phyloP scores from a whole-genome alignment of 2,329 filamentous ascomycete species.

The Geosmithia flava region DNA sequence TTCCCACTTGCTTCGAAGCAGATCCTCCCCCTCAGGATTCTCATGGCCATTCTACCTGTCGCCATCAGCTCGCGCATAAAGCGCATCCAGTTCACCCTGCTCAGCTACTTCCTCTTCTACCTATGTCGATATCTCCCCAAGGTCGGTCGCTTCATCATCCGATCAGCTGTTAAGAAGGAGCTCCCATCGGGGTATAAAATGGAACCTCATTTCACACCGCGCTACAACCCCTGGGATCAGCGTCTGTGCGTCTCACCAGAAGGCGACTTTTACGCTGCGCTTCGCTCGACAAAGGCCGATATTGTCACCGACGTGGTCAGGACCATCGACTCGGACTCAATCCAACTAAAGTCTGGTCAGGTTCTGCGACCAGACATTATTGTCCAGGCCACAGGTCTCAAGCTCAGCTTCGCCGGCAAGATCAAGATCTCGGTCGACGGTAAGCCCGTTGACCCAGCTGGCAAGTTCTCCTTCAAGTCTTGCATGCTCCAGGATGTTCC shows the following conservation, averaged over 20 bases:
- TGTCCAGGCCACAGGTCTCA: slow-evolving; percentile 55
- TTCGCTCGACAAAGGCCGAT: slow-evolving; percentile 25
- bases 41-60: slow-evolving; percentile 31
- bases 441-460: slow-evolving; percentile 27
- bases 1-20: slow-evolving; percentile 33
- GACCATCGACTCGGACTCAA: slow-evolving; percentile 32
- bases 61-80: slow-evolving; percentile 32
- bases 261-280: slow-evolving; percentile 40
- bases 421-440: slow-evolving; percentile 42
- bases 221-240: slow-evolving; percentile 60
- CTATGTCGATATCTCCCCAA: slow-evolving; percentile 30
- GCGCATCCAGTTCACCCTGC: slow-evolving; percentile 16
- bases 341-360: slow-evolving; percentile 32
- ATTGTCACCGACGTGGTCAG: slow-evolving; percentile 41
- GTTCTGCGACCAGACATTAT: slow-evolving; percentile 52
- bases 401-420: slow-evolving; percentile 43
- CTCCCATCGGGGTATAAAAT: slow-evolving; percentile 26
- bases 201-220: slow-evolving; percentile 52
- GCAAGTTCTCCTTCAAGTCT: slow-evolving; percentile 50
- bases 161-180: slow-evolving; percentile 33
- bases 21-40: slow-evolving; percentile 7
- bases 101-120: neutral
- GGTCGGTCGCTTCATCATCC: slow-evolving; percentile 21
- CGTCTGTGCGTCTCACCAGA: slow-evolving; percentile 56
- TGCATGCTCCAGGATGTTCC: slow-evolving; percentile 56